Percentiles rank a stretch among this genome's conserved stretches.
Conservation (phyloP, 768 basidiomycete species). For the Tylopilus sp. region DNA sequence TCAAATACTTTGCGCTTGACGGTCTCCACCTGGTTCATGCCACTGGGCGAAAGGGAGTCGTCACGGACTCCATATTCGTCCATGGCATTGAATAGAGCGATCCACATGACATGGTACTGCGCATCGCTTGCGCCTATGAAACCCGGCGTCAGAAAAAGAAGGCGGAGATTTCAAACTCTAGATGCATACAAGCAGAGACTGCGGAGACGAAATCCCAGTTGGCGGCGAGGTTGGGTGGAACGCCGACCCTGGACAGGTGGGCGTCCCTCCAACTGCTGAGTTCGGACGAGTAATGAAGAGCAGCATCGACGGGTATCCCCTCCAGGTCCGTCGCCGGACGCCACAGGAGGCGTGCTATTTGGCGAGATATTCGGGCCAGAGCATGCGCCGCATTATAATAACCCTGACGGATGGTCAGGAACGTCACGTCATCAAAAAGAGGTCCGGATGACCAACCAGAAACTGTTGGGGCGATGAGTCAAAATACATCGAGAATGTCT, state of each 20-base stretch:
- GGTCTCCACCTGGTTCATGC: constrained; percentile 60
- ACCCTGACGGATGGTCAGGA: constrained; percentile 45
- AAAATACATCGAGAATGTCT: background rate
- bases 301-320: constrained; percentile 69
- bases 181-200: constrained; percentile 54
- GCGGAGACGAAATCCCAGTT: constrained; percentile 89
- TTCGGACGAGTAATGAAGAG: constrained; percentile 52
- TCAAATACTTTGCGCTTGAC: constrained; percentile 69
- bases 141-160: background rate
- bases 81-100: constrained; percentile 75
- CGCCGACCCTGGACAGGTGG: constrained; percentile 76
- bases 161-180: background rate
- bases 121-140: constrained; percentile 73
- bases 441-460: constrained; percentile 52
- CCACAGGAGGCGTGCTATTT: constrained; percentile 81
- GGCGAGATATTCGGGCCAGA: constrained; percentile 77
- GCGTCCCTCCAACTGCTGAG: constrained; percentile 73
- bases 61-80: constrained; percentile 85
- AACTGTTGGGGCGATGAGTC: constrained; percentile 44
- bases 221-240: constrained; percentile 78
- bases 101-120: constrained; percentile 91
- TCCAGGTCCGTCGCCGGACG: constrained; percentile 70
- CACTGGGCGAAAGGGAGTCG: constrained; percentile 30
- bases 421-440: background rate
- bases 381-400: constrained; percentile 84